Conservation (phyloP, 768 basidiomycete genomes). For the Mrakia gelida region DNA sequence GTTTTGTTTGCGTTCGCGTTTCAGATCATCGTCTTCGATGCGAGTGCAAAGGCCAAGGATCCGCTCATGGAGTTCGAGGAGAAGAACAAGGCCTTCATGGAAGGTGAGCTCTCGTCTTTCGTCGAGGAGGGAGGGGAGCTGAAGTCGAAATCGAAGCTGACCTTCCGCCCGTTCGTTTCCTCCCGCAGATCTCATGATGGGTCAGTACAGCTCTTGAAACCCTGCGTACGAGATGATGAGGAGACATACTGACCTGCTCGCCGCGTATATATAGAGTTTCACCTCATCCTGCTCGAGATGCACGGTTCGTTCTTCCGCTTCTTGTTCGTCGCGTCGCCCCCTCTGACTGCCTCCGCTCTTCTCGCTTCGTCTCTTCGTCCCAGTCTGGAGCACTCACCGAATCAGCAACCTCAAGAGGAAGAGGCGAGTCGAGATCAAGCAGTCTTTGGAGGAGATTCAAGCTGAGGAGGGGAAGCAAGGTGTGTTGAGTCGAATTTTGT, state of each 20-base stretch:
- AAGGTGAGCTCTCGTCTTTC: not conserved
- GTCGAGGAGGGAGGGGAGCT: not conserved
- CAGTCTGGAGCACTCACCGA: not conserved
- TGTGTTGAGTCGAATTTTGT: not conserved
- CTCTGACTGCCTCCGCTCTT: not conserved
- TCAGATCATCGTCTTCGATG: not conserved
- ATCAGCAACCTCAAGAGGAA: not conserved
- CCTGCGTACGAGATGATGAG: too few relatives aligned
- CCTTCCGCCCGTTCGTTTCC: not conserved
- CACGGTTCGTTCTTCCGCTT: not conserved
- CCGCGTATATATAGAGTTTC: not conserved
- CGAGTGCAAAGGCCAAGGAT: not conserved
- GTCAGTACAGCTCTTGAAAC: not conserved
- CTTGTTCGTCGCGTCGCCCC: not conserved
- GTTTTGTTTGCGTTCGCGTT: not conserved
- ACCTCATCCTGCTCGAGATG: slow-evolving; percentile 12
- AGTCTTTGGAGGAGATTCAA: not conserved
- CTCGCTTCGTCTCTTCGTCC: not conserved
- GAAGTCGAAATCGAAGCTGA: not conserved
- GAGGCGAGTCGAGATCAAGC: not conserved
- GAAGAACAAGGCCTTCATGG: not conserved
- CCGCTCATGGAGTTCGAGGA: not conserved
- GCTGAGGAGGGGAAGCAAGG: not conserved
- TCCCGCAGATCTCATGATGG: not conserved
- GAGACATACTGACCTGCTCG: not conserved